Percentiles rank a stretch among this genome's conserved stretches.
Evolutionary conservation across 2,329 filamentous ascomycete genomes (phyloP).

Genomic region (Amauroascus niger): DNA sequence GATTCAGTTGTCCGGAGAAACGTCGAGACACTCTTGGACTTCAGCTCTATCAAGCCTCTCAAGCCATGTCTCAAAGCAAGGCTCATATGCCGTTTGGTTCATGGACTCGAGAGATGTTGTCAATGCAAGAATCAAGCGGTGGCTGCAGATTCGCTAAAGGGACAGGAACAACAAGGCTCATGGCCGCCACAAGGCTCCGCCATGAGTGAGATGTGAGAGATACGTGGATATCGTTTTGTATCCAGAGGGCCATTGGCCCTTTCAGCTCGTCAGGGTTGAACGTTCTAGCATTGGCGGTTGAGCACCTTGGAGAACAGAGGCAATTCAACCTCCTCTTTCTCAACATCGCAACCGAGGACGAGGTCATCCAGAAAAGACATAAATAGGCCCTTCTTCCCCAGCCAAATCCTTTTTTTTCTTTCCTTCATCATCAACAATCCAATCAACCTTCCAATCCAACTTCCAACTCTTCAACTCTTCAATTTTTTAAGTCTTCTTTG

Average conservation of each 20-base stretch:
- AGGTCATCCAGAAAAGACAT: constrained; percentile 6
- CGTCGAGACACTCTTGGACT: too few relatives aligned
- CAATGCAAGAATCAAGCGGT: not conserved
- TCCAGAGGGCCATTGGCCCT: not conserved
- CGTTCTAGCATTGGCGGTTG: not conserved
- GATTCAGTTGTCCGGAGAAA: not conserved
- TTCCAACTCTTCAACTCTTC: not conserved
- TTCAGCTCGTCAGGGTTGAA: not conserved
- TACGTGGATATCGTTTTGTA: constrained; percentile 5
- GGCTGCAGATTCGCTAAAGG: constrained; percentile 10
- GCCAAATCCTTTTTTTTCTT: constrained; percentile 1
- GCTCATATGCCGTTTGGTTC: not conserved
- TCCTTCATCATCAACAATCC: constrained; percentile 7
- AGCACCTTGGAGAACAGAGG: not conserved
- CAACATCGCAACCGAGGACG: not conserved
- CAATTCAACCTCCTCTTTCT: not conserved
- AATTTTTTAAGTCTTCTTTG: constrained; percentile 10
- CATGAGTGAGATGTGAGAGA: not conserved
- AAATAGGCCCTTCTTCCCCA: constrained; percentile 10
- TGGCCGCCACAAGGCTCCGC: constrained; percentile 10
- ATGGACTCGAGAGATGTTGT: not conserved
- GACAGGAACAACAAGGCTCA: constrained; percentile 5
- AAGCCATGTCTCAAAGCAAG: constrained; percentile 9
- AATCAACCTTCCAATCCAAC: not conserved
- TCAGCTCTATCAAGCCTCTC: constrained; percentile 8